Base-by-base conservation (phyloP, 2,329 filamentous ascomycete species). In the Aureobasidium pullulans region DNA sequence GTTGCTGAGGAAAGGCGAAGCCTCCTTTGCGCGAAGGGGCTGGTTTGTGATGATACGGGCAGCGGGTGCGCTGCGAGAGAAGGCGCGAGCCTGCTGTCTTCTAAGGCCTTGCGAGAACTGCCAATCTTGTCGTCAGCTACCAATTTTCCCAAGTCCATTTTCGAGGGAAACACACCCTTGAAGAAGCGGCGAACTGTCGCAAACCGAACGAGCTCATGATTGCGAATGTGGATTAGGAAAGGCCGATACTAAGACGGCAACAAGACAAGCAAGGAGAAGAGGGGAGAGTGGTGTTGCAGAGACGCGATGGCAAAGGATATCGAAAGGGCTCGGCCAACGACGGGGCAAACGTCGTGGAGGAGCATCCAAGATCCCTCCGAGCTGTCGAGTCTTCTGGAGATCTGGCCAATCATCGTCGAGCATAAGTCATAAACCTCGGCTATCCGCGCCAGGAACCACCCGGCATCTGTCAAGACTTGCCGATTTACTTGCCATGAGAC, bases 1-100 rank as follows among this genome's bases (percentile, higher is more conserved):
- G 76, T 82, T 87, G 76, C 86, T 89, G 69, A 96, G 83, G 72
- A 90, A 89, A 49, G 89, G 86, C 64, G 89, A 89, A 34, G 92
- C 92, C 80, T 96, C 92, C 81, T 95, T 96, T 60, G 93, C 94
- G 75, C 91, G 87, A 66, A 97, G 82, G 66, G 90, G 89, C 67
- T 86, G 84, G 76, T 88, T 93, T 69, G 88, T 86, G 74, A 96
- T 89, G 73, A 97, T 89, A 74, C 88, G 86, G 71, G 90, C 89
- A 69, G 84, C 87, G 66, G 89, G 84, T 70, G 87, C 85, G 64
- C 93, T 93, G 64, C 89, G 90, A 63, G 93, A 96, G 78, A 99
- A 97, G 62, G 85, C 80, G 76, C 92, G 84, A 66, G 71, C 64
- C 71, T 72, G 66, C 76, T 83, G 61, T 69, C 69, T 65, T 78